Conservation (phyloP, 805 yeast genomes). For the Saturnispora dispora region DNA sequence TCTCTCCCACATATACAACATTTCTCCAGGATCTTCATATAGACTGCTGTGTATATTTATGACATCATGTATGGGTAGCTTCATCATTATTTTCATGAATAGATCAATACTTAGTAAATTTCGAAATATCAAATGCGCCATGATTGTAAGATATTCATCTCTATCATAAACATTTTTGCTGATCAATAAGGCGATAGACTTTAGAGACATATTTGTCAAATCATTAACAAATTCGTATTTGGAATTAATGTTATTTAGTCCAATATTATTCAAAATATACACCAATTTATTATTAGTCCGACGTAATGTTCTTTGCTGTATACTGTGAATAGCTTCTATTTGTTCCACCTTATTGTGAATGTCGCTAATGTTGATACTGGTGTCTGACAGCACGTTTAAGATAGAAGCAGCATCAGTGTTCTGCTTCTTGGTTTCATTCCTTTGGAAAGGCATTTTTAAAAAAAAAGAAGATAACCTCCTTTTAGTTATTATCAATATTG, state of each 20-base stretch:
- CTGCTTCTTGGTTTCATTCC: background rate
- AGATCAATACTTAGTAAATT: slow-evolving; percentile 9
- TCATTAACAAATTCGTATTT: slow-evolving; percentile 1
- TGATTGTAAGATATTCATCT: slow-evolving; percentile 14
- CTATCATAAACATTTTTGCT: slow-evolving; percentile 6
- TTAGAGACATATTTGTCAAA: background rate
- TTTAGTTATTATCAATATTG: background rate
- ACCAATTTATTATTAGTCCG: background rate
- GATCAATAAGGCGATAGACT: background rate
- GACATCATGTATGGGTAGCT: slow-evolving; percentile 14
- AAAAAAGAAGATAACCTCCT: background rate
- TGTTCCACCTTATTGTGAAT: slow-evolving; percentile 4
- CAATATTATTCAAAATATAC: slow-evolving; percentile 5
- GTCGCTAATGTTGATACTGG: background rate
- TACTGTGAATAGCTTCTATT: slow-evolving; percentile 1
- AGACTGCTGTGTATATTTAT: slow-evolving; percentile 9
- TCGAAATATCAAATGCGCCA: slow-evolving; percentile 17
- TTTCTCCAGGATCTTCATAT: slow-evolving; percentile 6
- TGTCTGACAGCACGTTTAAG: slow-evolving; percentile 1
- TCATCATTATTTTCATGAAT: slow-evolving; percentile 17
- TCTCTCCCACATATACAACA: slow-evolving; percentile 7
- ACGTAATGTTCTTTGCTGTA: background rate
- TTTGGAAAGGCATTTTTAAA: background rate
- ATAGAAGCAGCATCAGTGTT: background rate
- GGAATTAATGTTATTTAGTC: slow-evolving; percentile 1